These are phyloP conservation scores for Podospora bellae-mahoneyi DNA, from an alignment of 495 filamentous ascomycete species.

Conservation along the genomic window DNA sequence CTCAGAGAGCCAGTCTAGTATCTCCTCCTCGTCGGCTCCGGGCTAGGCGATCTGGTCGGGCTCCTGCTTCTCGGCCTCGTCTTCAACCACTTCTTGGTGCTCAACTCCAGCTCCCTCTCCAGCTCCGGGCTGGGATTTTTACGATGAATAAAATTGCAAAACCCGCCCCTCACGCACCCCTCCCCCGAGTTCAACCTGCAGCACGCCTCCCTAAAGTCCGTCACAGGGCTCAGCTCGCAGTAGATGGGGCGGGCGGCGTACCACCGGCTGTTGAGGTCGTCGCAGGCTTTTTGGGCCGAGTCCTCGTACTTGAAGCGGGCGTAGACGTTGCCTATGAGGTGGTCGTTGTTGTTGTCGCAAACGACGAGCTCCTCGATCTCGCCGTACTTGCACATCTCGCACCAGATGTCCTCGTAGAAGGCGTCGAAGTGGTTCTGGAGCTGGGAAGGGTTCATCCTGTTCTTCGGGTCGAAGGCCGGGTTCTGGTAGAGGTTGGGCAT, in stretches of 20 bases:
- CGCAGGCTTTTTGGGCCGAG: slow-evolving; percentile 86
- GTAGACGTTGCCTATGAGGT: slow-evolving; percentile 98
- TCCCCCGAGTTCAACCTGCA: slow-evolving; percentile 92
- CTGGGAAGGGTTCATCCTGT: slow-evolving; percentile 90
- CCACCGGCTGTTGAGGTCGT: slow-evolving; percentile 90
- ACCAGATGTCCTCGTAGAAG: slow-evolving; percentile 99
- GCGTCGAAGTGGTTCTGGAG: slow-evolving; percentile 99
- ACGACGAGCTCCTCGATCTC: slow-evolving; percentile 87
- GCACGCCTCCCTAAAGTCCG: slow-evolving; percentile 97
- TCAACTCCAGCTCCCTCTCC: slow-evolving; percentile 79
- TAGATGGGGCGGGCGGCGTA: slow-evolving; percentile 97
- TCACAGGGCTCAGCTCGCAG: slow-evolving; percentile 94
- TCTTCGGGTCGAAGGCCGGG: slow-evolving; percentile 94
- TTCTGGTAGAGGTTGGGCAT: slow-evolving; percentile 99
- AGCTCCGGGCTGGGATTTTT: slow-evolving; percentile 89
- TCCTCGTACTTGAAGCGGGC: slow-evolving; percentile 99
- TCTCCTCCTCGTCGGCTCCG: slow-evolving; percentile 69
- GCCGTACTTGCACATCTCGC: slow-evolving; percentile 95
- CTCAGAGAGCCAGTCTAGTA: slow-evolving; percentile 37
- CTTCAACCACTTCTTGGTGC: slow-evolving; percentile 95
- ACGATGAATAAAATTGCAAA: slow-evolving; percentile 98
- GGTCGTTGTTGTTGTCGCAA: slow-evolving; percentile 96
- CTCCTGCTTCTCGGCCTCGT: slow-evolving; percentile 82
- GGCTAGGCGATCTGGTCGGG: slow-evolving; percentile 67
- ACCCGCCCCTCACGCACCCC: slow-evolving; percentile 91